Conservation (phyloP, 192 early-diverging fungal species). For the Mortierella alpina region DNA sequence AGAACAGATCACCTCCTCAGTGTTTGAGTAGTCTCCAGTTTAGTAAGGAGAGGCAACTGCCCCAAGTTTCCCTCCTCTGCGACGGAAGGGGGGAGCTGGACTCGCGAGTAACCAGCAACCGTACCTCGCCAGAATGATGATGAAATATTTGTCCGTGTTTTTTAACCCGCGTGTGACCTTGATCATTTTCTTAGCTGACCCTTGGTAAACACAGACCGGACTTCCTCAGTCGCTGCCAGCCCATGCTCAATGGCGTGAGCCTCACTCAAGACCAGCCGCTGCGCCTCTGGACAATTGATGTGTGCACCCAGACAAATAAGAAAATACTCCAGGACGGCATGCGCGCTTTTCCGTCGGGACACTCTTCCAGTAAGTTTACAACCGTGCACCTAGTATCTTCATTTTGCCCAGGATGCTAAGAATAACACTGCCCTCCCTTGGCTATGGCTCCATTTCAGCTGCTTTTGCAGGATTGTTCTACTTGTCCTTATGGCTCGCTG, state of each 20-base stretch:
- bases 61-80: too few relatives aligned
- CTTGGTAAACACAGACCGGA: constrained; percentile 60
- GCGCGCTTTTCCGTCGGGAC: constrained; percentile 88
- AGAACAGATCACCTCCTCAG: too few relatives aligned
- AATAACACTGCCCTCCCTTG: too few relatives aligned
- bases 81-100: too few relatives aligned
- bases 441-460: constrained; percentile 31
- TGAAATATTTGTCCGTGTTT: too few relatives aligned
- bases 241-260: constrained; percentile 21
- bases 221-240: constrained; percentile 59
- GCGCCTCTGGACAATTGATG: constrained; percentile 63
- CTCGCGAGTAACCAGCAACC: too few relatives aligned
- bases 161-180: not conserved
- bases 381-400: not conserved
- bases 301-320: constrained; percentile 67
- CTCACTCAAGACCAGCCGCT: constrained; percentile 50
- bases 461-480: constrained; percentile 78
- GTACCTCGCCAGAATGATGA: too few relatives aligned
- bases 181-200: constrained; percentile 38
- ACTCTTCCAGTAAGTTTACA: constrained; percentile 73
- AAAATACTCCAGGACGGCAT: constrained; percentile 76
- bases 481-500: constrained; percentile 74
- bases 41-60: too few relatives aligned
- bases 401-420: not conserved
- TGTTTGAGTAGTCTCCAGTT: too few relatives aligned